Evolutionary conservation across 2,329 filamentous ascomycete genomes (phyloP), one percentile per base, ranked within the genome.

Genomic region (Colletotrichum sp.): DNA sequence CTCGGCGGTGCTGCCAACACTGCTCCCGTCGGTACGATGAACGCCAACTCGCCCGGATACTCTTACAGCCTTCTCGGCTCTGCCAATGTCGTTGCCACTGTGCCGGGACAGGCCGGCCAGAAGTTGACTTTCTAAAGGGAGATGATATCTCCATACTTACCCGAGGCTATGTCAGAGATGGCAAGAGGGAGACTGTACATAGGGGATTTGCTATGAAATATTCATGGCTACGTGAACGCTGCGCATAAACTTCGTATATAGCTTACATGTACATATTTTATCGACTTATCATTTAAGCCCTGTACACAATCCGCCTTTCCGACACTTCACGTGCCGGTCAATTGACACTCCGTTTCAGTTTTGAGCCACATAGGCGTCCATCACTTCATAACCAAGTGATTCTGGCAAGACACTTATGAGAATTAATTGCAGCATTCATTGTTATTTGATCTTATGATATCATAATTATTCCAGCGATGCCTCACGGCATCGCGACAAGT

Each of bases 21-120:
- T 10, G 75, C 75, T 2, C 75, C 75, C 6, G 72, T 82, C 39
- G 88, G 88, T 24, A 89, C 86, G 2, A 81, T 90, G 24, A 88
- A 82, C 39, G 84, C 83, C 12, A 84, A 91, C 13, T 87, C 87
- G 0, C 92, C 92, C 80, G 79, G 80, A 21, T 91, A 91, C 81
- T 84, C 82, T 15, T 81, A 88, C 74, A 59, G n/a, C 21, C 77
- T 78, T 4, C 80, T 91, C 28, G 89, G 88, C 1, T 86, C 87
- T 1, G 82, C 77, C 9, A 86, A 83, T n/a, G 87, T 90, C n/a
- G 83, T 86, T 79, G 81, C 79, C 30, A 82, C 84, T 15, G 85
- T 90, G 24, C 79, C 79, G 1, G 79, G 79, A 39, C 81, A 75
- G 16, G 84, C 84, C 18, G 84, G 85, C 18, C 82, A 84, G 79